Conservation (phyloP, 2,329 filamentous ascomycete species). For the Hymenoscyphus albidus region DNA sequence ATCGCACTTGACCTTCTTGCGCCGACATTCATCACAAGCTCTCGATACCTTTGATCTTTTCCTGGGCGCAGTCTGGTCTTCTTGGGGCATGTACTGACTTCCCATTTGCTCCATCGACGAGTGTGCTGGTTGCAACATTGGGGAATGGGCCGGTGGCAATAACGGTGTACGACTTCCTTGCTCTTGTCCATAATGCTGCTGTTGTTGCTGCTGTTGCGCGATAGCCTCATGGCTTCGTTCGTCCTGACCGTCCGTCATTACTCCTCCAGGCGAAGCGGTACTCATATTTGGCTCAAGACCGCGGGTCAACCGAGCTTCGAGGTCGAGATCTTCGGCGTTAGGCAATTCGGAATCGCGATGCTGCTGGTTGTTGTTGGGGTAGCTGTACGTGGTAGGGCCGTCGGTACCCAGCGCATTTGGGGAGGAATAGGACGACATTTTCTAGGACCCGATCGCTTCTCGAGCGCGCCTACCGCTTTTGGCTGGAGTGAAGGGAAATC, state of each 20-base stretch:
- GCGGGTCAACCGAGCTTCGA: constrained; percentile 45
- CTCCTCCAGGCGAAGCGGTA: constrained; percentile 33
- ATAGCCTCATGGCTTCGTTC: constrained; percentile 36
- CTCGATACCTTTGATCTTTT: constrained; percentile 84
- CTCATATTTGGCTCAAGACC: constrained; percentile 43
- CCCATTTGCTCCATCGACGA: constrained; percentile 37
- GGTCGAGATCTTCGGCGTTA: constrained; percentile 44
- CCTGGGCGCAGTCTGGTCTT: constrained; percentile 51
- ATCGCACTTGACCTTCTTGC: constrained; percentile 89
- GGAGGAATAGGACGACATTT: constrained; percentile 34
- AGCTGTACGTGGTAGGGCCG: constrained; percentile 31
- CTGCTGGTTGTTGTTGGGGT: constrained; percentile 16
- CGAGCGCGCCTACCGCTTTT: not conserved
- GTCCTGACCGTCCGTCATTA: constrained; percentile 39
- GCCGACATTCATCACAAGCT: constrained; percentile 82
- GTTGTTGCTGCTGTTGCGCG: constrained; percentile 33
- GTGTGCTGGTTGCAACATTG: constrained; percentile 25
- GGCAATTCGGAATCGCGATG: constrained; percentile 30
- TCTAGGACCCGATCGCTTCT: not conserved
- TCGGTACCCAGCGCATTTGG: constrained; percentile 31
- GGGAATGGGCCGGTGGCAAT: constrained; percentile 23
- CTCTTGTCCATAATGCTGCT: constrained; percentile 35
- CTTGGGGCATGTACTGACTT: constrained; percentile 42
- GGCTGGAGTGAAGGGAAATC: constrained; percentile 1
- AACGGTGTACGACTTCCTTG: constrained; percentile 24